phyloP scores from a whole-genome alignment of 306 rosid species.

The Ceratonia siliqua region DNA sequence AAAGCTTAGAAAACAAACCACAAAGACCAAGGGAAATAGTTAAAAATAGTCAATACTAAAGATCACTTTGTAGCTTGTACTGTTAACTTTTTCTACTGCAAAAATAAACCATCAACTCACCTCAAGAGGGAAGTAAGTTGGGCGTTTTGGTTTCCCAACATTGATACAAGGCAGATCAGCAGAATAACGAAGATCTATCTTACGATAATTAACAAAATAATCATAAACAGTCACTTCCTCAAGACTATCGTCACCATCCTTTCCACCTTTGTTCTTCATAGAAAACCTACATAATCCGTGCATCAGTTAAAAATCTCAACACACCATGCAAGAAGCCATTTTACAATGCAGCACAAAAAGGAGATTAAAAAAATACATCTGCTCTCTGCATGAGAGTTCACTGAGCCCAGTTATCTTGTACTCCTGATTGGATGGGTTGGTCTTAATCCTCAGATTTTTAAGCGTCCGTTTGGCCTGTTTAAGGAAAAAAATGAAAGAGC shows the following conservation, averaged over 20 bases:
- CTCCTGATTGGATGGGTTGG: slow-evolving; percentile 69
- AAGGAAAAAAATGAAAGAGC: not conserved
- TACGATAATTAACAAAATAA: slow-evolving; percentile 68
- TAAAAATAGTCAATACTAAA: not conserved
- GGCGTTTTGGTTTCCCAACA: slow-evolving; percentile 93
- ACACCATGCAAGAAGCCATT: not conserved
- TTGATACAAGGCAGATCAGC: slow-evolving; percentile 79
- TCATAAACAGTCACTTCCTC: slow-evolving; percentile 80
- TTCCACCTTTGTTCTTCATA: slow-evolving; percentile 52
- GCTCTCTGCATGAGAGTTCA: slow-evolving; percentile 75
- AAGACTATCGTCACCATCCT: slow-evolving; percentile 40
- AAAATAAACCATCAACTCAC: slow-evolving; percentile 36
- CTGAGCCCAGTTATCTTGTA: slow-evolving; percentile 89
- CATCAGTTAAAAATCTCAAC: not conserved
- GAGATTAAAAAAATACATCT: slow-evolving; percentile 41
- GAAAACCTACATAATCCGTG: slow-evolving; percentile 52
- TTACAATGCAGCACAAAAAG: not conserved
- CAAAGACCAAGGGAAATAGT: not conserved
- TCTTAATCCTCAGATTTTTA: slow-evolving; percentile 75
- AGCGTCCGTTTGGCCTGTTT: slow-evolving; percentile 78
- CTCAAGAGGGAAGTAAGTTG: slow-evolving; percentile 86
- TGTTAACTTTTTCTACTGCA: not conserved
- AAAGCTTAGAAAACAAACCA: slow-evolving; percentile 52
- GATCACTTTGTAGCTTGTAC: not conserved
- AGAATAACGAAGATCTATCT: slow-evolving; percentile 66